phyloP scores from a whole-genome alignment of 2,329 filamentous ascomycete genomes.

The Tolypocladium amazonense region DNA sequence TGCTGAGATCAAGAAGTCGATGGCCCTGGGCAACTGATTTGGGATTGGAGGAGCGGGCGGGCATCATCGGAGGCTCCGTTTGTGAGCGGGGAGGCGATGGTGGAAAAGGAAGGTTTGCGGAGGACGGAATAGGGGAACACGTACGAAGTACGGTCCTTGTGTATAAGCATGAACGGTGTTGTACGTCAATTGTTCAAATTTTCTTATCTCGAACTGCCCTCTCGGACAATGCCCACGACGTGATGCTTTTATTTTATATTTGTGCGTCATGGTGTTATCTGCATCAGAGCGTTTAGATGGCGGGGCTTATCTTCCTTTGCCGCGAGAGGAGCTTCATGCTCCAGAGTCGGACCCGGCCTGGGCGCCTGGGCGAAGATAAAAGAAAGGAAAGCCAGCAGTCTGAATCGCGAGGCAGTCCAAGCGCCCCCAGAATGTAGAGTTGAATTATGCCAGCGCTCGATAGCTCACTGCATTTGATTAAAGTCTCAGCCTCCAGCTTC shows the following conservation, averaged over 20 bases:
- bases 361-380: neutral
- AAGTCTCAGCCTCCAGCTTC: neutral
- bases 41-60: neutral
- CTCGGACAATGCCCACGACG: neutral
- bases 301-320: no score
- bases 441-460: neutral
- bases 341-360: neutral
- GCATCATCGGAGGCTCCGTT: neutral
- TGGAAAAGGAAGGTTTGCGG: neutral
- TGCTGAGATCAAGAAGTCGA: slow-evolving; percentile 96
- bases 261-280: slow-evolving; percentile 19
- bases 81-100: neutral
- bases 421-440: neutral
- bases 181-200: neutral
- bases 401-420: no score
- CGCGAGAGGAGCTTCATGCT: neutral
- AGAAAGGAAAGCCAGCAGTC: neutral
- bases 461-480: neutral
- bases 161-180: neutral
- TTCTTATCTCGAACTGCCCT: neutral
- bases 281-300: no score
- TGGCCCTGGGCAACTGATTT: slow-evolving; percentile 46
- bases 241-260: neutral
- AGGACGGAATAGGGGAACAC: neutral
- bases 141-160: neutral